Conservation (phyloP, 176 grass and related monocot genomes). For the Oryza australiensis region DNA sequence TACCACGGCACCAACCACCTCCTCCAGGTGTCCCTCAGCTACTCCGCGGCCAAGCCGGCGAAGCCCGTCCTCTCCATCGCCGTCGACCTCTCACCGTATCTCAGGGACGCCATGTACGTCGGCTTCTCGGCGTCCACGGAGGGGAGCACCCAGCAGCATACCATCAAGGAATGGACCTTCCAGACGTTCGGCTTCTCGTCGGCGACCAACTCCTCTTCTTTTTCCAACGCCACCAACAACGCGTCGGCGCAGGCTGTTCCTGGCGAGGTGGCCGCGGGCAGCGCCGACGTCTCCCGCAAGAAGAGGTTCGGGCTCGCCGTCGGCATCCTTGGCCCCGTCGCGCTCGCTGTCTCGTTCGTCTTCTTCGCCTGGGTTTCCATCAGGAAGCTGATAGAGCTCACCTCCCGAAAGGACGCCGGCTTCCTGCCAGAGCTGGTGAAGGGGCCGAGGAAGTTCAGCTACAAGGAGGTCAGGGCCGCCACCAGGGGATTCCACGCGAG, state of each 20-base stretch:
- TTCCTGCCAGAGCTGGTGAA: constrained; percentile 59
- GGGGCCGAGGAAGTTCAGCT: constrained; percentile 80
- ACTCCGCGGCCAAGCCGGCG: constrained; percentile 44
- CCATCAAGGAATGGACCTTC: constrained; percentile 75
- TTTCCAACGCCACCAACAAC: constrained; percentile 22
- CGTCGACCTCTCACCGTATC: constrained; percentile 53
- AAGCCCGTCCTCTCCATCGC: constrained; percentile 44
- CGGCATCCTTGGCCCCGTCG: constrained; percentile 59
- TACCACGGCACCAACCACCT: constrained; percentile 41
- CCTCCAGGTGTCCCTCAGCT: constrained; percentile 59
- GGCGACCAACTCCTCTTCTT: constrained; percentile 3
- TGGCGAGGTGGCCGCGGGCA: background rate
- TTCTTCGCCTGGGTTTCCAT: constrained; percentile 65
- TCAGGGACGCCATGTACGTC: constrained; percentile 68
- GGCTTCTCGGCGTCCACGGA: constrained; percentile 85
- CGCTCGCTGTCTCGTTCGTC: constrained; percentile 45
- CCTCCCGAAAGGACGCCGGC: constrained; percentile 27
- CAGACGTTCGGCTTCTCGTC: constrained; percentile 52
- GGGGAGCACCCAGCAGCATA: constrained; percentile 78
- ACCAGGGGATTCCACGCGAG: constrained; percentile 80
- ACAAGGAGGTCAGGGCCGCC: constrained; percentile 70
- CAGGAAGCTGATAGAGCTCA: constrained; percentile 49
- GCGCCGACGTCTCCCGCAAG: constrained; percentile 16
- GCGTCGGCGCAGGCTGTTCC: constrained; percentile 5
- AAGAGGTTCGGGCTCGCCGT: constrained; percentile 53